phyloP scores from a whole-genome alignment of 805 yeast species.

The Yarrowia sp. region DNA sequence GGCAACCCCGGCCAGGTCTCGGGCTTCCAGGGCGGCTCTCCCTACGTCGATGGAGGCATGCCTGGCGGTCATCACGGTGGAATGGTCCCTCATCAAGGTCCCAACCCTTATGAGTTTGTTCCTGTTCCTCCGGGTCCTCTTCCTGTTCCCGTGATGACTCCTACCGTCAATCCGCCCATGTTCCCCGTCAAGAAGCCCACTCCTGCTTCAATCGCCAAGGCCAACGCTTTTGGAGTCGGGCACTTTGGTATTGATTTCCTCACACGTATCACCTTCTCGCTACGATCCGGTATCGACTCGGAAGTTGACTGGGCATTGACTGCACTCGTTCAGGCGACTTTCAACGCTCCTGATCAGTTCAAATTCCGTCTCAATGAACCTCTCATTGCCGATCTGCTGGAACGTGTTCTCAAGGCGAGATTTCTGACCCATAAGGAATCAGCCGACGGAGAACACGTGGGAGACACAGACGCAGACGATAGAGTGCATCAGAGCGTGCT shows the following conservation, averaged over 20 bases:
- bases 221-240: constrained; percentile 46
- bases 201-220: constrained; percentile 41
- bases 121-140: constrained; percentile 41
- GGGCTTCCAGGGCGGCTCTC: constrained; percentile 14
- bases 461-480: constrained; percentile 42
- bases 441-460: constrained; percentile 21
- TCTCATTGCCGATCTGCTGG: constrained; percentile 53
- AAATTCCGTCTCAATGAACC: constrained; percentile 55
- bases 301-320: constrained; percentile 78
- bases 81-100: constrained; percentile 4
- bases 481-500: constrained; percentile 49
- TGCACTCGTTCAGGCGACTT: constrained; percentile 57
- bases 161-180: constrained; percentile 47
- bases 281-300: constrained; percentile 65
- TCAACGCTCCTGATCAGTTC: constrained; percentile 59
- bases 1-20: constrained; percentile 18
- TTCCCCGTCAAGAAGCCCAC: constrained; percentile 46
- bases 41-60: constrained; percentile 18
- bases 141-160: constrained; percentile 50
- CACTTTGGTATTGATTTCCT: constrained; percentile 68
- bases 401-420: constrained; percentile 52
- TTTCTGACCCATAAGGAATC: constrained; percentile 43
- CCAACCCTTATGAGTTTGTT: constrained; percentile 19
- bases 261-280: constrained; percentile 72
- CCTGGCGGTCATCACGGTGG: constrained; percentile 18